Evolutionary conservation across 257 asterid genomes (phyloP), one percentile per base, ranked within the genome.

Genomic region (Penstemon eatonii): DNA sequence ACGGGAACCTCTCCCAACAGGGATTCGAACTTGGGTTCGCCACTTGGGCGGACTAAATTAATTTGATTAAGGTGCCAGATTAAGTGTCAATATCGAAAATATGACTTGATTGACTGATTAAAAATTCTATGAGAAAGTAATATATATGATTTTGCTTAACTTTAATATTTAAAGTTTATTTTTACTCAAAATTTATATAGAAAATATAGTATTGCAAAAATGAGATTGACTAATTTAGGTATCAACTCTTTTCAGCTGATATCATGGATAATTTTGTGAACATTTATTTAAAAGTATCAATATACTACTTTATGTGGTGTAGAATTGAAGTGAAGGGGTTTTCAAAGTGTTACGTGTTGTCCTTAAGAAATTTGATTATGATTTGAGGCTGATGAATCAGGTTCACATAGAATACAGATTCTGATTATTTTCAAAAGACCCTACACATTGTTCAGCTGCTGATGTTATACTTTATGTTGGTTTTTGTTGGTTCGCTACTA

Each of bases 251-350:
- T 25, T 25, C 33, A 25, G 33, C 33, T 25, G 33, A 25, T 25
- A 25, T 25, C 0, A 25, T 25, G 33, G 33, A 25, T 25, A 25
- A 25, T 25, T 25, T 25, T 25, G 33, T 25, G 33, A 25, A 25
- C 33, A 25, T 25, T 25, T 25, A 2, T 25, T 25, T 25, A 1
- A 25, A 25, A 25, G 33, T 25, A 25, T 25, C 33, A 25, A 25
- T 25, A 25, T 25, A 2, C 33, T 25, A 25, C 33, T 25, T 25
- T 25, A 25, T 25, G 38, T 56, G 56, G 42, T 60, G 56, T 67
- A 59, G 33, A 56, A 15, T 9, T 60, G 53, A 47, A 64, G 44
- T 13, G 69, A 67, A 39, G 67, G 47, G 43, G 72, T 68, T 54
- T 62, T 36, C 56, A 25, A 40, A 36, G 9, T 41, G 60, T 38